Percentiles rank a stretch among this genome's conserved stretches.
Evolutionary conservation across 257 asterid genomes (phyloP).

Genomic region (Cinchona pubescens): DNA sequence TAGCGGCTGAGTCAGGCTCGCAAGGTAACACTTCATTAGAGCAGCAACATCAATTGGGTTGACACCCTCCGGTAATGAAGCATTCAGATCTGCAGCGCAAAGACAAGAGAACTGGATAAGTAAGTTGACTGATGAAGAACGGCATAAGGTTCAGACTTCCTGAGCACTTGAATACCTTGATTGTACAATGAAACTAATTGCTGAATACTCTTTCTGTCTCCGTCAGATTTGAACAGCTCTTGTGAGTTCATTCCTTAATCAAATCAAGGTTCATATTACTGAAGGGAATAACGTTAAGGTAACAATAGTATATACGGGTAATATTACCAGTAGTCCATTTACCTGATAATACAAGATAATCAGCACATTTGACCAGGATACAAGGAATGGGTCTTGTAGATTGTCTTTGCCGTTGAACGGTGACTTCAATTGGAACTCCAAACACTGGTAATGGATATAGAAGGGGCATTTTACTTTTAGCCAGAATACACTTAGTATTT

Average conservation of each 20-base stretch:
- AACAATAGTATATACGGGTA: background rate
- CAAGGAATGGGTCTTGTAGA: slow-evolving; percentile 64
- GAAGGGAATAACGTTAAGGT: background rate
- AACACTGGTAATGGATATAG: slow-evolving; percentile 48
- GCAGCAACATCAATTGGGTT: slow-evolving; percentile 73
- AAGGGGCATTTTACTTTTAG: background rate
- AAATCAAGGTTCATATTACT: slow-evolving; percentile 16
- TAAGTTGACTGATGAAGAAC: slow-evolving; percentile 12
- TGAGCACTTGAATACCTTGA: slow-evolving; percentile 51
- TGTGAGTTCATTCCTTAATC: slow-evolving; percentile 63
- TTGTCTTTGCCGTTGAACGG: slow-evolving; percentile 77
- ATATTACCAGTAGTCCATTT: slow-evolving; percentile 5
- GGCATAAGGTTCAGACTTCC: slow-evolving; percentile 1
- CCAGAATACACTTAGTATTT: background rate
- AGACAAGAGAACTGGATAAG: slow-evolving; percentile 5
- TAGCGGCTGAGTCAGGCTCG: slow-evolving; percentile 90
- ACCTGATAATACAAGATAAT: slow-evolving; percentile 87
- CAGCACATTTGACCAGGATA: slow-evolving; percentile 74
- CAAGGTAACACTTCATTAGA: slow-evolving; percentile 74
- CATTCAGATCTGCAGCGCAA: slow-evolving; percentile 54
- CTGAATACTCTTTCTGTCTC: slow-evolving; percentile 67
- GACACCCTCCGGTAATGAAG: slow-evolving; percentile 67
- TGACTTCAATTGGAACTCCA: slow-evolving; percentile 72
- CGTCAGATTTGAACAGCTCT: slow-evolving; percentile 75
- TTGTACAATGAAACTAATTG: slow-evolving; percentile 70